Evolutionary conservation across 2,329 filamentous ascomycete species (phyloP).

Genomic region (Cladorrhinum sp.): DNA sequence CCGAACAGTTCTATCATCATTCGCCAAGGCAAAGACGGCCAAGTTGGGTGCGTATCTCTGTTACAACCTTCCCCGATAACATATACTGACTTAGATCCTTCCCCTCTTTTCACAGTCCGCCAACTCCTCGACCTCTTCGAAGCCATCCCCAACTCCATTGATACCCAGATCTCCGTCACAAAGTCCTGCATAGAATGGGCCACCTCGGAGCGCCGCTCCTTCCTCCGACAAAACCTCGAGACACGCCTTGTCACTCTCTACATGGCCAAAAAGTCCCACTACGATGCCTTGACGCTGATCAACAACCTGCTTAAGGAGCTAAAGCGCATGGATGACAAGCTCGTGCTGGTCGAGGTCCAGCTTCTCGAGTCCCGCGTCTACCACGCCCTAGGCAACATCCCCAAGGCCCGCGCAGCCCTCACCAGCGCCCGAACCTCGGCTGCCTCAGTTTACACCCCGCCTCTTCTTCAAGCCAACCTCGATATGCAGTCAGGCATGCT

Average conservation of each 20-base stretch:
- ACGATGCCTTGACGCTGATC: slow-evolving; percentile 94
- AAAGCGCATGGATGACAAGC: slow-evolving; percentile 97
- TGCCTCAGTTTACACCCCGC: slow-evolving; percentile 95
- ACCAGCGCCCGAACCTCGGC: slow-evolving; percentile 93
- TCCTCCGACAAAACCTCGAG: slow-evolving; percentile 97
- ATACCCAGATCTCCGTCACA: slow-evolving; percentile 90
- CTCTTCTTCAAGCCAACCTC: slow-evolving; percentile 88
- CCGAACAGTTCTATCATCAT: slow-evolving; percentile 86
- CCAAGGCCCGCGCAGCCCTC: slow-evolving; percentile 91
- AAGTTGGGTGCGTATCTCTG: slow-evolving; percentile 88
- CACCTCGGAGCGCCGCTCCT: slow-evolving; percentile 86
- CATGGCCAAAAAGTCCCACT: slow-evolving; percentile 97
- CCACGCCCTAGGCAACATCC: slow-evolving; percentile 92
- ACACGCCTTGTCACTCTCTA: slow-evolving; percentile 89
- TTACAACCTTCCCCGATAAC: background rate
- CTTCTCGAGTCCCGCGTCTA: slow-evolving; percentile 95
- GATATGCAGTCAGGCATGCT: slow-evolving; percentile 99
- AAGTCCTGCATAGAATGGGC: slow-evolving; percentile 99
- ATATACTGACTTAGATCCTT: slow-evolving; percentile 8
- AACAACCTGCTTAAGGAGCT: slow-evolving; percentile 94
- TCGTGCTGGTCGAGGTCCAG: slow-evolving; percentile 96
- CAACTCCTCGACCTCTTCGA: slow-evolving; percentile 95
- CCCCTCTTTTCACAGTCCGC: slow-evolving; percentile 64
- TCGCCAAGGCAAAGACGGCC: slow-evolving; percentile 97
- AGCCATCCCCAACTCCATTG: slow-evolving; percentile 88